A percentile compares a stretch with the other conserved stretches of the same genome.
These are phyloP conservation scores for Sphaerobolus stellatus DNA, from an alignment of 1,284 basidiomycete genomes.

Conservation along the genomic window DNA sequence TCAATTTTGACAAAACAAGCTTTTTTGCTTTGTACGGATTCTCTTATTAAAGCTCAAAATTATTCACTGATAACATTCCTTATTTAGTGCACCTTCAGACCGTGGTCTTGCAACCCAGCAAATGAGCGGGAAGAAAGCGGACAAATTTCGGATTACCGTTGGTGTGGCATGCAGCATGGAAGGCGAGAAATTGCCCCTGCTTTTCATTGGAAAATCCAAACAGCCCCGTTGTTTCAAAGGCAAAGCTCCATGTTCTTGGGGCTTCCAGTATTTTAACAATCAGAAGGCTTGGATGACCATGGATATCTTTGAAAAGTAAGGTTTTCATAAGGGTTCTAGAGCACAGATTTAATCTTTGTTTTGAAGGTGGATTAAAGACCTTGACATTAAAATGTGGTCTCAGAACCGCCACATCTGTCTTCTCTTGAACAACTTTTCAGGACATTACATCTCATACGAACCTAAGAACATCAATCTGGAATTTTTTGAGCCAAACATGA, in stretches of 20 bases:
- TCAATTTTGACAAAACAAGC: constrained; percentile 39
- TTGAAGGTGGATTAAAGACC: constrained; percentile 27
- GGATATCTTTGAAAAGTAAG: constrained; percentile 26
- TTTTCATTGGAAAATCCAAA: constrained; percentile 32
- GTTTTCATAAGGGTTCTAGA: too few species aligned
- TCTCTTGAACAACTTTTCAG: constrained; percentile 32
- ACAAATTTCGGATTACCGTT: constrained; percentile 30
- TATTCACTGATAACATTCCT: too few species aligned
- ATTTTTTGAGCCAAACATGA: constrained; percentile 16
- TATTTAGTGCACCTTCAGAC: constrained; percentile 19
- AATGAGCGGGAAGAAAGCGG: constrained; percentile 24
- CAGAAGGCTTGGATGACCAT: constrained; percentile 36
- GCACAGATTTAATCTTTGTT: too few species aligned
- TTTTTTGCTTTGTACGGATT: constrained; percentile 30
- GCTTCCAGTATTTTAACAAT: constrained; percentile 33
- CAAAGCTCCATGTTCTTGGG: constrained; percentile 21
- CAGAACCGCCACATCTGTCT: constrained; percentile 27
- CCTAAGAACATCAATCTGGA: constrained; percentile 19
- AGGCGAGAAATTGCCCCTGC: constrained; percentile 25
- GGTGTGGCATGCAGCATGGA: constrained; percentile 31
- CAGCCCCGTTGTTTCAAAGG: constrained; percentile 16
- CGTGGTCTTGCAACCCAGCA: constrained; percentile 22
- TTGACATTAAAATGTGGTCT: constrained; percentile 21
- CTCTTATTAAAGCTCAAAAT: neutral
- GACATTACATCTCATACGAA: constrained; percentile 23